A percentile compares a stretch with the other conserved stretches of the same genome.
Evolutionary conservation across 345 rosid species (phyloP).

Genomic region (Cardamine resedifolia): DNA sequence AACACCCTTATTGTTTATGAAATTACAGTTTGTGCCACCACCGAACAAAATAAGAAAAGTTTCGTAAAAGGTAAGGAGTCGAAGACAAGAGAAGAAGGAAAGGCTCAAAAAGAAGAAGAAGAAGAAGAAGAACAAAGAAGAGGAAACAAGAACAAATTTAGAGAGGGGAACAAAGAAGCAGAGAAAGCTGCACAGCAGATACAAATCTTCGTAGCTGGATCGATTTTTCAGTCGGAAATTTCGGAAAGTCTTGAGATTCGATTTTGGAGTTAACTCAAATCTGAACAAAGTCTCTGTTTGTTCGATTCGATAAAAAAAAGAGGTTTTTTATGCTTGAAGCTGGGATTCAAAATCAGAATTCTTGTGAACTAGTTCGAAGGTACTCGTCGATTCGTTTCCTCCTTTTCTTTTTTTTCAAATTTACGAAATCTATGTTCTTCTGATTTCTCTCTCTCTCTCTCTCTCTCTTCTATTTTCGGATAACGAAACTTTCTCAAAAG

Average conservation of each 20-base stretch:
- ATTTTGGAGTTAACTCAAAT: slow-evolving; percentile 9
- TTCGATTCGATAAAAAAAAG: slow-evolving; percentile 20
- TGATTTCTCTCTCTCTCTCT: slow-evolving; percentile 6
- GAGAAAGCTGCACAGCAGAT: not conserved
- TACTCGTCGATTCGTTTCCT: not conserved
- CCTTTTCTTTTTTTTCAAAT: not conserved
- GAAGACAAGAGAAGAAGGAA: slow-evolving; percentile 11
- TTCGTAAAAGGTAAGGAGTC: slow-evolving; percentile 38
- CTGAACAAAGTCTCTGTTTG: slow-evolving; percentile 15
- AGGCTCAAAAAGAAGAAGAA: slow-evolving; percentile 26
- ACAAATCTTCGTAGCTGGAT: not conserved
- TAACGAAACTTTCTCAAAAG: not conserved
- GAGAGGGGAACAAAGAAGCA: not conserved
- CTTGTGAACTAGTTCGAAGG: slow-evolving; percentile 5
- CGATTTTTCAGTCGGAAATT: slow-evolving; percentile 1
- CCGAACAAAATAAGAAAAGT: slow-evolving; percentile 41
- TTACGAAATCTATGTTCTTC: not conserved
- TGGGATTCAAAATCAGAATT: not conserved
- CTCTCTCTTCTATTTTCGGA: slow-evolving; percentile 15
- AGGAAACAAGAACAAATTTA: not conserved
- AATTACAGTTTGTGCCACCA: slow-evolving; percentile 59
- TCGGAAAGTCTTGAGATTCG: not conserved
- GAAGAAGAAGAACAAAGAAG: not conserved
- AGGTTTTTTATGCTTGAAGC: not conserved
- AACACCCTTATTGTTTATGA: not conserved